Percentiles rank a stretch among this genome's conserved stretches.
phyloP scores from a whole-genome alignment of 2,329 filamentous ascomycete genomes.

The Fusarium tanahbumbuense region DNA sequence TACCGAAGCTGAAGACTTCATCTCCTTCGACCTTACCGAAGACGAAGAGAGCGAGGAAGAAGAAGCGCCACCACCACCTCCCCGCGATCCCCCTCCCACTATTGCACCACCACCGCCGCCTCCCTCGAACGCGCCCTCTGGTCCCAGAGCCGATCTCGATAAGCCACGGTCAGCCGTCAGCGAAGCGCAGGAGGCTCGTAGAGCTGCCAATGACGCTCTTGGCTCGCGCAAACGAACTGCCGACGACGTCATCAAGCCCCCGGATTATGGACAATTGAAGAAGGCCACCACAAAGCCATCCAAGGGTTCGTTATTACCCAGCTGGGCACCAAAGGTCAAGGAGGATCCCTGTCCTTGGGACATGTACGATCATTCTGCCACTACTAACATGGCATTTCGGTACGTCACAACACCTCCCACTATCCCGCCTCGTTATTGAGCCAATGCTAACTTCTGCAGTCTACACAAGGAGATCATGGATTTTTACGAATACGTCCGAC shows the following conservation, averaged over 20 bases:
- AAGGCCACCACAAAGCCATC: conserved; percentile 61
- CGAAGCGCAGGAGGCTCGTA: conserved; percentile 1
- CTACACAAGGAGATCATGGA: conserved; percentile 91
- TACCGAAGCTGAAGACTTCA: too few species aligned
- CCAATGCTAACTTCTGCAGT: conserved; percentile 55
- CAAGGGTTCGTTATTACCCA: conserved; percentile 61
- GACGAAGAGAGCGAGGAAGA: conserved; percentile 46
- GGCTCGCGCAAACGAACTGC: conserved; percentile 80
- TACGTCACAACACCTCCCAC: conserved; percentile 50
- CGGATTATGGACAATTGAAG: conserved; percentile 64
- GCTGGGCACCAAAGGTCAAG: conserved; percentile 62
- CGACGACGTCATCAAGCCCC: conserved; percentile 73
- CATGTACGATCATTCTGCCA: conserved; percentile 64
- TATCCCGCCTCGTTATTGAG: neutral
- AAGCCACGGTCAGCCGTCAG: conserved; percentile 10
- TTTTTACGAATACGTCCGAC: conserved; percentile 87
- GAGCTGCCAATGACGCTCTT: conserved; percentile 58
- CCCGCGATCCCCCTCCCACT: conserved; percentile 12
- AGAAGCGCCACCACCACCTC: conserved; percentile 29
- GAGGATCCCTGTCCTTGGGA: conserved; percentile 73
- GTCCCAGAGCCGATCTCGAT: conserved; percentile 33
- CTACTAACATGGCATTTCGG: conserved; percentile 67
- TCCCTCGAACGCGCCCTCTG: conserved; percentile 41
- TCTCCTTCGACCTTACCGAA: too few species aligned
- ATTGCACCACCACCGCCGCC: conserved; percentile 20